Percentiles rank a stretch among this genome's conserved stretches.
phyloP scores from a whole-genome alignment of 768 basidiomycete genomes.

The Tremella mesenterica region DNA sequence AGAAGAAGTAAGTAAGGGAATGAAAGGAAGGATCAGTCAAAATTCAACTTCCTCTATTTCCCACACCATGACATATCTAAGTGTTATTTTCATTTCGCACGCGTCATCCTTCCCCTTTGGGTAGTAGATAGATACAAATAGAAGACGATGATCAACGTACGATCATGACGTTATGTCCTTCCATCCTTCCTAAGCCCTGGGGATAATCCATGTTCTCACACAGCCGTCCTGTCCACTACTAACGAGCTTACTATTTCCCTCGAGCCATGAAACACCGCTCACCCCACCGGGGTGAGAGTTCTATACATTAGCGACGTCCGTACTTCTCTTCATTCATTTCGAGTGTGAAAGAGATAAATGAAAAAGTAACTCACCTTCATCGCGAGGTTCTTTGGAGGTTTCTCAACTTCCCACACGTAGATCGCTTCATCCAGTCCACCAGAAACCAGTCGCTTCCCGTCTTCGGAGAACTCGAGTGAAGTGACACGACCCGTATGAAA shows the following conservation, averaged over 20 bases:
- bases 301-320: conserved; percentile 20
- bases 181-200: not conserved
- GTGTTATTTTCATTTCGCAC: no score
- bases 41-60: not conserved
- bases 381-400: conserved; percentile 61
- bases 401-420: conserved; percentile 69
- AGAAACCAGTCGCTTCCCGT: conserved; percentile 69
- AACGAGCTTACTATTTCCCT: conserved; percentile 52
- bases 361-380: conserved; percentile 51
- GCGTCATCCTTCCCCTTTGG: no score
- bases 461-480: conserved; percentile 65
- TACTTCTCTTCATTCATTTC: not conserved
- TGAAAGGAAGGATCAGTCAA: not conserved
- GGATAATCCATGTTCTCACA: conserved; percentile 50
- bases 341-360: not conserved
- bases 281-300: conserved; percentile 82
- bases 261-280: conserved; percentile 68
- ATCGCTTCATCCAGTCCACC: conserved; percentile 89
- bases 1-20: not conserved
- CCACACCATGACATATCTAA: not conserved
- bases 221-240: conserved; percentile 76
- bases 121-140: no score
- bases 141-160: no score
- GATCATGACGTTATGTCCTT: no score
- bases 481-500: conserved; percentile 75